These are phyloP conservation scores for Scortechinia acanthostroma DNA, from an alignment of 2,329 filamentous ascomycete species.

Conservation along the genomic window DNA sequence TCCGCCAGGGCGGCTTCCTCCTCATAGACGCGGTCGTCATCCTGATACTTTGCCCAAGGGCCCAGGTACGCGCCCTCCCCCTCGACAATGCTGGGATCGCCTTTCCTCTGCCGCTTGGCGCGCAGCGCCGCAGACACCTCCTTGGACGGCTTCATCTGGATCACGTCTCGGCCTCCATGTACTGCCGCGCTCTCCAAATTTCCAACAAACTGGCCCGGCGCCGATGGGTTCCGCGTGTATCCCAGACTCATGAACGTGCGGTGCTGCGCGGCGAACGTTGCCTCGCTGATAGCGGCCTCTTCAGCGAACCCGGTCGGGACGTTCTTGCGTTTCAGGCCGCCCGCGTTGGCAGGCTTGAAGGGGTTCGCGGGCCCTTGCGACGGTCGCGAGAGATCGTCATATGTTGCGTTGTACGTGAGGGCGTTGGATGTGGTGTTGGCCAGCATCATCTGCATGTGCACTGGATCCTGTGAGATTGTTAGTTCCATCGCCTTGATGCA, in stretches of 20 bases:
- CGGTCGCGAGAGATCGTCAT: constrained; percentile 63
- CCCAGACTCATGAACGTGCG: constrained; percentile 70
- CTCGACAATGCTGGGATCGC: constrained; percentile 75
- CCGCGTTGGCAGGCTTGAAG: constrained; percentile 54
- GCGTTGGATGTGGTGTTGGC: constrained; percentile 42
- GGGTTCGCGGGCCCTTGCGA: constrained; percentile 67
- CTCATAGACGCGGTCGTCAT: constrained; percentile 55
- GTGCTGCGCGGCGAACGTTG: constrained; percentile 82
- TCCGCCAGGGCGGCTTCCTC: constrained; percentile 66
- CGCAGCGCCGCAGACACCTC: constrained; percentile 44
- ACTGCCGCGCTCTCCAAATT: constrained; percentile 9
- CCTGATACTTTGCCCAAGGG: constrained; percentile 82
- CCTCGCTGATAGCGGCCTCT: constrained; percentile 82
- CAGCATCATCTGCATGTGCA: constrained; percentile 38
- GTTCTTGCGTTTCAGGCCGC: constrained; percentile 68
- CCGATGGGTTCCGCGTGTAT: constrained; percentile 21
- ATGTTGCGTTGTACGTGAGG: constrained; percentile 33
- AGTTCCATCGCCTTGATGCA: too few relatives aligned
- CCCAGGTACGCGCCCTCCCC: constrained; percentile 85
- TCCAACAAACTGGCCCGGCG: constrained; percentile 16
- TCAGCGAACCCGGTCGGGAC: constrained; percentile 79
- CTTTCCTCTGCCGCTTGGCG: constrained; percentile 77
- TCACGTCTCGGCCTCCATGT: constrained; percentile 34
- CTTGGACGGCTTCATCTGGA: constrained; percentile 33
- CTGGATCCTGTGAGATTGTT: constrained; percentile 28